Conservation (phyloP, 306 rosid genomes). For the Parietaria judaica region DNA sequence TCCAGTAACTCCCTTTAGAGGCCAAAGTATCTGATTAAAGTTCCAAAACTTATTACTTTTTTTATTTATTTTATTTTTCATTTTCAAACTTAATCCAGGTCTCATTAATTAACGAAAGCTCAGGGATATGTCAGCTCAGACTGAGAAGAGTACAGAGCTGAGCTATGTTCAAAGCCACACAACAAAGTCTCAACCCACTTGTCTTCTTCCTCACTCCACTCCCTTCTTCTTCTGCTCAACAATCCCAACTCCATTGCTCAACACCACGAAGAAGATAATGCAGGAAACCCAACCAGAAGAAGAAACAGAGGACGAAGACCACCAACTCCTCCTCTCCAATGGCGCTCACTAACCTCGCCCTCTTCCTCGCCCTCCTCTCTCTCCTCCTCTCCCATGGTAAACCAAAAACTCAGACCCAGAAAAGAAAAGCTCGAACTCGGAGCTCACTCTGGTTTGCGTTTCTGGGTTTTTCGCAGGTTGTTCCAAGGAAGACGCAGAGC, state of each 20-base stretch:
- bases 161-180: conserved; percentile 3
- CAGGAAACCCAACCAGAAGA: conserved; percentile 53
- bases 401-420: background rate
- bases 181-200: background rate
- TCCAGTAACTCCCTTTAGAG: too few relatives aligned
- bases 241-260: background rate
- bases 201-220: conserved; percentile 8
- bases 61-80: too few relatives aligned
- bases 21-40: conserved; percentile 4
- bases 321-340: conserved; percentile 42
- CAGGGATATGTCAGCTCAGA: background rate
- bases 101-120: background rate
- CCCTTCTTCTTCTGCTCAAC: background rate
- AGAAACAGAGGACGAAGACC: conserved; percentile 45
- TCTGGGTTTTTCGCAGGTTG: conserved; percentile 26
- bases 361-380: conserved; percentile 14
- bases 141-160: background rate
- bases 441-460: background rate
- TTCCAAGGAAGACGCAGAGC: conserved; percentile 28
- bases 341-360: conserved; percentile 36
- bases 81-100: too few relatives aligned
- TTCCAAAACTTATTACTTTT: background rate
- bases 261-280: conserved; percentile 39
- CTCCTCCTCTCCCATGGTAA: conserved; percentile 34
- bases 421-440: background rate